Evolutionary conservation across 164 flowering plant species (phyloP).

Genomic region (Magnolia kwangsiensis): DNA sequence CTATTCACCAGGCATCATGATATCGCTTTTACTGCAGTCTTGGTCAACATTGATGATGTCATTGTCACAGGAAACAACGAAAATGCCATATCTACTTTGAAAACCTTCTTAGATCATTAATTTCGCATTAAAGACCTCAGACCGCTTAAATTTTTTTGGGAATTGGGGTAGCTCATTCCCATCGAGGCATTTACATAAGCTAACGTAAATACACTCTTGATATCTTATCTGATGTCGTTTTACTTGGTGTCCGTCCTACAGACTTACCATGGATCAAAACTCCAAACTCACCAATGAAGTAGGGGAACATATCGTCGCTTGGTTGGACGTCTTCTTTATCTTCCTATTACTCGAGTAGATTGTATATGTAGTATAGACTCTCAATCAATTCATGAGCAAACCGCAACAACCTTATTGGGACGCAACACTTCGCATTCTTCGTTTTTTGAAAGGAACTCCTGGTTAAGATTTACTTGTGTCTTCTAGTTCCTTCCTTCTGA

Average conservation of each 20-base stretch:
- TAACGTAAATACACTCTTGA: not conserved
- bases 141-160: not conserved
- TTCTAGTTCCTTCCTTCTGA: too few species aligned
- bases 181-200: not conserved
- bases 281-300: not conserved
- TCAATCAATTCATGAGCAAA: too few species aligned
- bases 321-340: too few species aligned
- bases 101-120: not conserved
- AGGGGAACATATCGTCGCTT: too few species aligned
- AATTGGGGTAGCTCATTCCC: not conserved
- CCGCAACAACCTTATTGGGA: too few species aligned
- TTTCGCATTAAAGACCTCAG: not conserved
- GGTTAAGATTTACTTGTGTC: too few species aligned
- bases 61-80: not conserved
- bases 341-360: too few species aligned
- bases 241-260: not conserved
- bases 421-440: too few species aligned
- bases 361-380: too few species aligned
- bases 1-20: not conserved
- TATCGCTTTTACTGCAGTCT: not conserved
- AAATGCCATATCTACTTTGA: not conserved
- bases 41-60: constrained; percentile 1
- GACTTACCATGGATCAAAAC: not conserved
- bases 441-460: too few species aligned
- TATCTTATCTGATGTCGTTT: not conserved